Conservation (phyloP, 139 green algal genomes). For the Auxenochlorella pyrenoidosa region DNA sequence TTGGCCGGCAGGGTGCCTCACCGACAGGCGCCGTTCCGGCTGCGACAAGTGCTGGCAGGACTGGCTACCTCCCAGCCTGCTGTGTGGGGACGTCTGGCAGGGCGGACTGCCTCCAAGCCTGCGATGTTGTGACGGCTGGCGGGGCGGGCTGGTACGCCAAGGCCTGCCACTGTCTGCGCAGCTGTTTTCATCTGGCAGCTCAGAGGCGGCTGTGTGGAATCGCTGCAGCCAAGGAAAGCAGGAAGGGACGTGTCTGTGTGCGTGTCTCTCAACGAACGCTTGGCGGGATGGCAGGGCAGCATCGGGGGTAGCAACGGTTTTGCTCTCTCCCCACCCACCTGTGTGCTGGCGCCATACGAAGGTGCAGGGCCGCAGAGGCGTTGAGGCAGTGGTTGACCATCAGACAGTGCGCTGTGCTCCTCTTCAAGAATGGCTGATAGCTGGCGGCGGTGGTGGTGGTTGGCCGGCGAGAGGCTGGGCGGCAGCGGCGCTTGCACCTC, state of each 20-base stretch:
- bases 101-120: background rate
- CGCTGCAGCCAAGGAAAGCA: background rate
- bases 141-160: too few species aligned
- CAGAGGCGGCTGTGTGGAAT: background rate
- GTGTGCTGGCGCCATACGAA: background rate
- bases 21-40: background rate
- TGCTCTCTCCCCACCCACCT: background rate
- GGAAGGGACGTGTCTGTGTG: too few species aligned
- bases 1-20: background rate
- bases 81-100: too few species aligned
- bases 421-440: background rate
- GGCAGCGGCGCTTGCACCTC: background rate
- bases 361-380: background rate
- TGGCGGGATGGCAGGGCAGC: too few species aligned
- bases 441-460: background rate
- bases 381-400: background rate
- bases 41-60: background rate
- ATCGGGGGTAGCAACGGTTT: too few species aligned
- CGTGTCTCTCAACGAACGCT: too few species aligned
- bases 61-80: too few species aligned
- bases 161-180: background rate
- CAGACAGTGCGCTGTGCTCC: background rate
- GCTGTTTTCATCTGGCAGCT: slow-evolving; percentile 4
- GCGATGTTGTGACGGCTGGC: background rate
- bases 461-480: background rate